Conservation (phyloP, 257 asterid species). For the Verbascum thapsus region DNA sequence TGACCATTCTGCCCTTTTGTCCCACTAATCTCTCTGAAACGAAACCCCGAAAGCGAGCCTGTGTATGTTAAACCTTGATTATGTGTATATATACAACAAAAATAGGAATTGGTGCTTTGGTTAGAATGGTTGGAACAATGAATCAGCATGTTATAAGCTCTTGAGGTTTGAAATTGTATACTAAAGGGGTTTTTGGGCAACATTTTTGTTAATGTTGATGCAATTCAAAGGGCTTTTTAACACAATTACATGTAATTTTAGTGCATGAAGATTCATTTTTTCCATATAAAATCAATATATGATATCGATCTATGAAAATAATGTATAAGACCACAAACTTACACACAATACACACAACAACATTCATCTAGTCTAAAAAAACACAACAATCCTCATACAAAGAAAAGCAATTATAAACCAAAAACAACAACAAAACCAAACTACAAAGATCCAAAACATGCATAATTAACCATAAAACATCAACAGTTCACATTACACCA, state of each 20-base stretch:
- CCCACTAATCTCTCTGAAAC: background rate
- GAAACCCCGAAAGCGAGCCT: background rate
- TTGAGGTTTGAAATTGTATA: background rate
- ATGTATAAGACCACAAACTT: too few relatives aligned
- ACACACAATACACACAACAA: too few relatives aligned
- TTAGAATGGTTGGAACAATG: constrained; percentile 11
- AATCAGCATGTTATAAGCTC: constrained; percentile 14
- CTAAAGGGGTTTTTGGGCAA: background rate
- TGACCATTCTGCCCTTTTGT: background rate
- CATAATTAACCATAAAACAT: background rate
- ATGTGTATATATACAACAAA: constrained; percentile 29
- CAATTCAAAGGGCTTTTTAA: background rate
- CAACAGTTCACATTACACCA: constrained; percentile 23
- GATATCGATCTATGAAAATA: too few relatives aligned
- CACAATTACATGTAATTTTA: too few relatives aligned
- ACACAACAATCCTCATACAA: background rate
- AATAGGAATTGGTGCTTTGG: constrained; percentile 21
- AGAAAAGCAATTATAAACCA: background rate
- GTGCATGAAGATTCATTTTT: too few relatives aligned
- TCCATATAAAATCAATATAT: too few relatives aligned
- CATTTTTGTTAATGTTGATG: background rate
- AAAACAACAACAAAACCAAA: background rate
- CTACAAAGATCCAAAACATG: background rate
- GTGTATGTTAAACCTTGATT: constrained; percentile 8
- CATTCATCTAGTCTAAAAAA: background rate